Base-by-base conservation (phyloP, 2,329 filamentous ascomycete genomes). In the Escovopsis sp. region DNA sequence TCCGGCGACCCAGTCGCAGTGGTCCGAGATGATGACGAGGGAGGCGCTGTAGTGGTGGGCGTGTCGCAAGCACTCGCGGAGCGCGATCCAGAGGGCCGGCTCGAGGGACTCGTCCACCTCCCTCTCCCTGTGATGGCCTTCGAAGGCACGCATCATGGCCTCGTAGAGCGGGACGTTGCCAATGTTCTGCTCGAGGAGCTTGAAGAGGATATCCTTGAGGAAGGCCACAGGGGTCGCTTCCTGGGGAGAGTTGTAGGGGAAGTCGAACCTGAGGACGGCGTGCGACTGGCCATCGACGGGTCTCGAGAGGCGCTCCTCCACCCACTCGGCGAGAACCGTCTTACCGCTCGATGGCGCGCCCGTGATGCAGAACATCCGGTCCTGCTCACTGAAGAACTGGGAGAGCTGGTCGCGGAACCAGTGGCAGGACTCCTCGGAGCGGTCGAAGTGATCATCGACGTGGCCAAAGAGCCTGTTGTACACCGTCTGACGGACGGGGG, bases 291-390 rank as follows among this genome's bases (percentile, higher is more conserved):
- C 53, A 39, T 60, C 52, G 3, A 64, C 48, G 2, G 62, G 62
- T 7, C 60, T 55, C 15, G 63, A 57, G 12, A 66, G 55, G 10
- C 61, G 53, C 43, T 66, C 61, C 30, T 61, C 54, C 33, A 64
- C 58, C 62, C 62, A 66, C 11, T 57, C 55, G 3, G 60, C 57
- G n/a, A 64, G 55, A 12, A 60, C 53, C 33, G 56, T 61, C 53
- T 64, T 64, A 5, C 61, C 61, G 4, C 54, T 53, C 1, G 61
- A 60, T 1, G 55, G 47, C 9, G 49, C 52, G 1, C 60, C 61
- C 5, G 57, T 61, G 28, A 66, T 50, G 9, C 55, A 58, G 12
- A 66, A 47, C 0, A 62, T 45, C 38, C 59, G 59, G 4, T 63
- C 56, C 1, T 52, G 49, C 39, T 57, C 54, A 12, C 54, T 46